Base-by-base conservation (phyloP, 2,329 filamentous ascomycete genomes). In the Huntiella decipiens region DNA sequence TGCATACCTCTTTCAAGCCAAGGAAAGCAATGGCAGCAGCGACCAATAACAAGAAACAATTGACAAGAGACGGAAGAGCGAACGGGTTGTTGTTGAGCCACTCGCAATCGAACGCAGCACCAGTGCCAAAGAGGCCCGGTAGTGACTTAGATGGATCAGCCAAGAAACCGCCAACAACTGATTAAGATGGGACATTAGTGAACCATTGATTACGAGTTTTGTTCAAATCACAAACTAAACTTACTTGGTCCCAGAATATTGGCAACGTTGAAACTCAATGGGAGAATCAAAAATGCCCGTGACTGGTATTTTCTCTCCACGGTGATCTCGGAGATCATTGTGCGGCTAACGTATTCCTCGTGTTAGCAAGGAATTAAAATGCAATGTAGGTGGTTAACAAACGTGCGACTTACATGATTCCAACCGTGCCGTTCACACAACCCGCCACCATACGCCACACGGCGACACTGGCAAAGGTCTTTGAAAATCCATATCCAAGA, bases 401-500 rank as follows among this genome's bases (percentile, higher is more conserved):
- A 19, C n/a, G 13, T 15, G 28, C 19, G 11, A 56, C 62, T 62
- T 51, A 65, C 61, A 68, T 64, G 42, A 68, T 66, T 1, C 66
- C 66, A 36, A 69, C 66, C 3, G 65, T 66, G 4, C 66, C 66
- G 49, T 70, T 69, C 33, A 68, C 58, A 3, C 59, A 63, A 19
- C 82, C 82, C 1, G 79, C 80, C 33, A 82, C 56, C 8, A 66
- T 69, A 4, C 82, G 65, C 63, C 80, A 86, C 39, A 75, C 66
- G 1, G 79, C 69, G 0, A 79, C 79, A 56, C 67, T 63, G 11
- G 62, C 64, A 55, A 85, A 84, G 3, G 66, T 77, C 22, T 64
- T 70, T 3, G 77, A 75, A 55, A 86, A 85, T 0, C 79, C 81
- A 55, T 84, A 82, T 0, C 81, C 81, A 12, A 86, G 54, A 51